Percentiles rank a stretch among this genome's conserved stretches.
Evolutionary conservation across 2,329 filamentous ascomycete genomes (phyloP).

Genomic region (Hawksworthiomyces lignivorus): DNA sequence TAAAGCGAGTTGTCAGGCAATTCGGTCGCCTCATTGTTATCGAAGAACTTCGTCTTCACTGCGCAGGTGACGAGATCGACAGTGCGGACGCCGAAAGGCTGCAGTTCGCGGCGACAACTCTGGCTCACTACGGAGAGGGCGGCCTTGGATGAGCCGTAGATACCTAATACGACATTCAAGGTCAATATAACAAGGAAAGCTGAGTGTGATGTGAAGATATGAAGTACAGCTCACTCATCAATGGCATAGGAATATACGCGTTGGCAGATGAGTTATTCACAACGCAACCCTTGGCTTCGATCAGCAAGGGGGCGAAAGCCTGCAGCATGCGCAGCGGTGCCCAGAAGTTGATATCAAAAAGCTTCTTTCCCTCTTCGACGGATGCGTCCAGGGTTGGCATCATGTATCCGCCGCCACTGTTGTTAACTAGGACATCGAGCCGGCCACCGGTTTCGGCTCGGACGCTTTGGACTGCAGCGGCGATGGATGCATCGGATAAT

Average conservation of each 20-base stretch:
- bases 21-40: not conserved
- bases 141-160: slow-evolving; percentile 1
- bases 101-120: slow-evolving; percentile 1
- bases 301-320: slow-evolving; percentile 24
- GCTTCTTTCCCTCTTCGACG: slow-evolving; percentile 24
- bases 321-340: slow-evolving; percentile 29
- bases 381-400: slow-evolving; percentile 28
- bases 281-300: slow-evolving; percentile 20
- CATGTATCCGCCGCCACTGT: slow-evolving; percentile 21
- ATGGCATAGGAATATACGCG: not conserved
- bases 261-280: slow-evolving; percentile 14
- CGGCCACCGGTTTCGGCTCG: slow-evolving; percentile 16
- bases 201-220: too few species aligned
- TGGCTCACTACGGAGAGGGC: not conserved
- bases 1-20: not conserved
- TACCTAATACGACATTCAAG: too few species aligned
- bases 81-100: slow-evolving; percentile 1
- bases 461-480: slow-evolving; percentile 12
- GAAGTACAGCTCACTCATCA: too few species aligned
- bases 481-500: slow-evolving; percentile 17
- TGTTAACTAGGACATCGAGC: slow-evolving; percentile 24
- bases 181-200: too few species aligned
- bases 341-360: slow-evolving; percentile 38
- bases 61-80: not conserved
- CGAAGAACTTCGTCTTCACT: not conserved